phyloP scores from a whole-genome alignment of 2,329 filamentous ascomycete species.

The Fusarium oxysporum region DNA sequence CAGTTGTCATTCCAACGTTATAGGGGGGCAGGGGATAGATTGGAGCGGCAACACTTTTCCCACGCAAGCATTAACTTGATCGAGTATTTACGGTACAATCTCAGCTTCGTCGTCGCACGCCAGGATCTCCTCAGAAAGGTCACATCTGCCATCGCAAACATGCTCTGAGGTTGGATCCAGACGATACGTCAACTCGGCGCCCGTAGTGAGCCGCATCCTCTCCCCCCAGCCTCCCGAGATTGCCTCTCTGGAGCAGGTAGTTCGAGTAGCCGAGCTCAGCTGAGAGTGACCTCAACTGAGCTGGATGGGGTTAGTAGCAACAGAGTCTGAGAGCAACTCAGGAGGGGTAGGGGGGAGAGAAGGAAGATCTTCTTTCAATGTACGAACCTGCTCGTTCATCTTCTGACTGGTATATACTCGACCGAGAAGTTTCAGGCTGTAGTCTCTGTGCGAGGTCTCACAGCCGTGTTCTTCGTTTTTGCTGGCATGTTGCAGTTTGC shows the following conservation, averaged over 20 bases:
- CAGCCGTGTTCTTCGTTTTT: constrained; percentile 21
- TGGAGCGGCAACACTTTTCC: constrained; percentile 94
- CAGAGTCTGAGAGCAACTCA: constrained; percentile 43
- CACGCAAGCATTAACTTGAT: constrained; percentile 99
- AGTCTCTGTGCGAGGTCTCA: constrained; percentile 5
- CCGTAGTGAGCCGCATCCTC: constrained; percentile 83
- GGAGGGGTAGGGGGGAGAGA: constrained; percentile 42
- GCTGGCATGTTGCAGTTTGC: constrained; percentile 58
- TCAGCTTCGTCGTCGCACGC: constrained; percentile 77
- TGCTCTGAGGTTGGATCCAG: constrained; percentile 63
- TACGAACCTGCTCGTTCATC: constrained; percentile 57
- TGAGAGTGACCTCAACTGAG: background rate
- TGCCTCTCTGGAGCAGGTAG: constrained; percentile 42
- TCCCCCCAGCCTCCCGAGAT: constrained; percentile 47
- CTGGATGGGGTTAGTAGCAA: constrained; percentile 42
- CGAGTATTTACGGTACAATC: constrained; percentile 95
- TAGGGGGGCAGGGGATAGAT: constrained; percentile 46
- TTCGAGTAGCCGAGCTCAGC: constrained; percentile 12
- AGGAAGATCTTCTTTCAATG: constrained; percentile 53
- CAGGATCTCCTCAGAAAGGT: constrained; percentile 53
- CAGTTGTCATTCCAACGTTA: constrained; percentile 51
- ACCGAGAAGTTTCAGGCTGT: constrained; percentile 16
- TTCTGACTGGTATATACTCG: constrained; percentile 36
- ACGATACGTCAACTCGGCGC: constrained; percentile 72
- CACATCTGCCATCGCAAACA: background rate